Evolutionary conservation across 192 early-diverging fungal species (phyloP).

Genomic region (Thamnidium elegans): DNA sequence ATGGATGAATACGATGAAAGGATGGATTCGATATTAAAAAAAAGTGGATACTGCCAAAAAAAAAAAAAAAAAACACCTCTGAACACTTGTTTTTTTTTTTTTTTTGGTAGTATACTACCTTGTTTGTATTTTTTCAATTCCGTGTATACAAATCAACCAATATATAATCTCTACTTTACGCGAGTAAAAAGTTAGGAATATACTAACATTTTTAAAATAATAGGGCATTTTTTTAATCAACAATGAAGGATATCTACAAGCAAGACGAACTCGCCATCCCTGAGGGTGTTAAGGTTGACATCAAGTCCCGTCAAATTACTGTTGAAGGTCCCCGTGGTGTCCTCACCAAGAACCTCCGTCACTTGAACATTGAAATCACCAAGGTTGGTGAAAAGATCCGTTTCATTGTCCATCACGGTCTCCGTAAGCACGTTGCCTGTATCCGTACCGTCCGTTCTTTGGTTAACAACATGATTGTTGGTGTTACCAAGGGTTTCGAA

Average conservation of each 20-base stretch:
- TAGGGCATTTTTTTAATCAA: slow-evolving; percentile 19
- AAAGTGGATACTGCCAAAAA: neutral
- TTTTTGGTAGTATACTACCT: too few relatives aligned
- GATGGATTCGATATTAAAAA: slow-evolving; percentile 8
- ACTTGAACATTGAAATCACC: slow-evolving; percentile 91
- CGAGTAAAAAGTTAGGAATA: too few relatives aligned
- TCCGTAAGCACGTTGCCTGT: slow-evolving; percentile 97
- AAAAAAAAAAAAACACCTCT: neutral
- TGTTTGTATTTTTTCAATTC: too few relatives aligned
- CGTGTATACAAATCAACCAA: too few relatives aligned
- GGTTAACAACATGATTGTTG: slow-evolving; percentile 96
- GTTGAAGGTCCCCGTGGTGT: slow-evolving; percentile 92
- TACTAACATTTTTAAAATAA: neutral
- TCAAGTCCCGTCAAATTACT: slow-evolving; percentile 86
- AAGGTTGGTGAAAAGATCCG: slow-evolving; percentile 67
- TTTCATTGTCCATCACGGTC: slow-evolving; percentile 92
- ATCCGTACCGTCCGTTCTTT: slow-evolving; percentile 95
- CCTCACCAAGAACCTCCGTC: slow-evolving; percentile 86
- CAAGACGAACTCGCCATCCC: slow-evolving; percentile 89
- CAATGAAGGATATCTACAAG: slow-evolving; percentile 88
- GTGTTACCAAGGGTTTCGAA: slow-evolving; percentile 97
- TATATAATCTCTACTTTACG: too few relatives aligned
- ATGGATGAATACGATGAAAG: slow-evolving; percentile 9
- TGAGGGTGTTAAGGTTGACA: slow-evolving; percentile 75
- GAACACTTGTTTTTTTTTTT: neutral